These are phyloP conservation scores for Acephala macrosclerotiorum DNA, from an alignment of 2,329 filamentous ascomycete genomes.

Conservation along the genomic window DNA sequence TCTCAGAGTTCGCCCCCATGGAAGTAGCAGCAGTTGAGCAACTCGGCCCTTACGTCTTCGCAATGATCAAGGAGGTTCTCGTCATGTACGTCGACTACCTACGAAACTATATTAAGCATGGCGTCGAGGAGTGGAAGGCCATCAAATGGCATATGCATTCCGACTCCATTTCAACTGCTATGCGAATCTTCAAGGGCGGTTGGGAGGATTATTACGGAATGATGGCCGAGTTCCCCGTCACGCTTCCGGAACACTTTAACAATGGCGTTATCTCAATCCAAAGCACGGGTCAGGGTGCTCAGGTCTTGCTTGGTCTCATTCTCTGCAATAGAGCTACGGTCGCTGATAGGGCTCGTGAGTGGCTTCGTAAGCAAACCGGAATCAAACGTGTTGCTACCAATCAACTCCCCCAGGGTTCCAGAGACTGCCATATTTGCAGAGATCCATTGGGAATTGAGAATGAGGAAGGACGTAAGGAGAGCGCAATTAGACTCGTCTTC, in stretches of 20 bases:
- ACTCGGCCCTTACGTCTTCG: not conserved
- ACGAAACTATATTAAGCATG: slow-evolving; percentile 22
- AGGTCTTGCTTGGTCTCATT: slow-evolving; percentile 35
- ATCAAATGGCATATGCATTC: slow-evolving; percentile 17
- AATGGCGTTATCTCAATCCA: slow-evolving; percentile 24
- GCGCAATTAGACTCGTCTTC: slow-evolving; percentile 29
- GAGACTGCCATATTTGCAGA: slow-evolving; percentile 34
- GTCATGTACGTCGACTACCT: not conserved
- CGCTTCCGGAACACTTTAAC: not conserved
- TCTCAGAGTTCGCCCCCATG: slow-evolving; percentile 2
- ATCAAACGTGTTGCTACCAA: slow-evolving; percentile 20
- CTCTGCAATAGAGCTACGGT: slow-evolving; percentile 36
- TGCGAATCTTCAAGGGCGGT: slow-evolving; percentile 23
- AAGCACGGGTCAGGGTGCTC: slow-evolving; percentile 33
- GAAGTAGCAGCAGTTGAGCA: not conserved
- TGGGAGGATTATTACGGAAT: slow-evolving; percentile 30
- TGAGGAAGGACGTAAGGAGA: slow-evolving; percentile 24
- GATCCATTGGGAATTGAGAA: slow-evolving; percentile 25
- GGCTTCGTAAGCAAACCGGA: slow-evolving; percentile 15
- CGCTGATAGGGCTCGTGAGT: slow-evolving; percentile 18
- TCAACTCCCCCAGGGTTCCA: slow-evolving; percentile 21
- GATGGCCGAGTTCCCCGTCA: not conserved
- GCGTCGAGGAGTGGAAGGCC: not conserved
- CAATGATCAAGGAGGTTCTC: not conserved
- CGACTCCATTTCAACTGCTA: slow-evolving; percentile 24